phyloP scores from a whole-genome alignment of 805 yeast genomes.

The Cephaloascus fragrans region DNA sequence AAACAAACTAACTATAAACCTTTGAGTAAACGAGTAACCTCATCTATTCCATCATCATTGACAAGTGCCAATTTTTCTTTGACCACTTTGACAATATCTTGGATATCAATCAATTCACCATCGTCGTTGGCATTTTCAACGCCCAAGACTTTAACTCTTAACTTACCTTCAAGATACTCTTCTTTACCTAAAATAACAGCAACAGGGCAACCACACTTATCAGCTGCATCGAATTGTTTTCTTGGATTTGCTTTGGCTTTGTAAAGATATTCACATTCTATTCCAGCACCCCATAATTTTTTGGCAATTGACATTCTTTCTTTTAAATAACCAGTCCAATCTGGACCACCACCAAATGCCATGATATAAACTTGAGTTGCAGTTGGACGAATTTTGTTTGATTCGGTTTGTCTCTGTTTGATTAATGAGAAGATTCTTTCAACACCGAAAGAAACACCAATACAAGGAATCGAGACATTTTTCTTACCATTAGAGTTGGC shows the following conservation, averaged over 20 bases:
- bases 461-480: slow-evolving; percentile 79
- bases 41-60: slow-evolving; percentile 48
- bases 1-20: slow-evolving; percentile 32
- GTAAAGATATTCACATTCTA: slow-evolving; percentile 85
- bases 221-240: slow-evolving; percentile 97
- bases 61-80: slow-evolving; percentile 21
- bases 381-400: slow-evolving; percentile 63
- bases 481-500: slow-evolving; percentile 70
- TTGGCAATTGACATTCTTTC: slow-evolving; percentile 89
- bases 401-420: slow-evolving; percentile 60
- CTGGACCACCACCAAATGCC: slow-evolving; percentile 99
- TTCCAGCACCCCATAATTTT: slow-evolving; percentile 77
- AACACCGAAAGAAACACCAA: slow-evolving; percentile 94
- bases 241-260: slow-evolving; percentile 90
- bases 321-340: slow-evolving; percentile 84
- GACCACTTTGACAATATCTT: slow-evolving; percentile 45
- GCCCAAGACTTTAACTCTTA: slow-evolving; percentile 83
- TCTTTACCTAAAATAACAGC: slow-evolving; percentile 95
- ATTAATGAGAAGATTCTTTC: slow-evolving; percentile 89
- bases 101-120: slow-evolving; percentile 68
- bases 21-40: slow-evolving; percentile 52
- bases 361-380: slow-evolving; percentile 90
- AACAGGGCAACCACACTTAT: slow-evolving; percentile 80
- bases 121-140: slow-evolving; percentile 82
- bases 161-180: slow-evolving; percentile 71